phyloP scores from a whole-genome alignment of 345 rosid species.

The Excoecaria cochinchinensis region DNA sequence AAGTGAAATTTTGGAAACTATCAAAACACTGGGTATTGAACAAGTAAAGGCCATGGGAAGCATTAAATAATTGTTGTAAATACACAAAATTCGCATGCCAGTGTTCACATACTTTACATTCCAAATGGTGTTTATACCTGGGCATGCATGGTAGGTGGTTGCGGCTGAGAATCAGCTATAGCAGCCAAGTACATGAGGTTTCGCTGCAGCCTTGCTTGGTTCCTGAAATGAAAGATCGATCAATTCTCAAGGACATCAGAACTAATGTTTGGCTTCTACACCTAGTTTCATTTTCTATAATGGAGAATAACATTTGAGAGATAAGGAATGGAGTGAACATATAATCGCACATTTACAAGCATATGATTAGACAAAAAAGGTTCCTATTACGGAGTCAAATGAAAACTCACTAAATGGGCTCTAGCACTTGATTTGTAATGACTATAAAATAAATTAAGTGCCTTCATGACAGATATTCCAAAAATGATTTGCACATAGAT shows the following conservation, averaged over 20 bases:
- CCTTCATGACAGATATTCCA: too few relatives aligned
- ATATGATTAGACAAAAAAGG: not conserved
- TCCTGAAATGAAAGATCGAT: constrained; percentile 46
- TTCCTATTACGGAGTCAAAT: not conserved
- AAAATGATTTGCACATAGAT: not conserved
- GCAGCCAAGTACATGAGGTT: constrained; percentile 99
- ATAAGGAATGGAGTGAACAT: not conserved
- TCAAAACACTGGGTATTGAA: not conserved
- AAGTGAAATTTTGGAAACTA: not conserved
- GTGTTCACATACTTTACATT: not conserved
- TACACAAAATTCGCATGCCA: not conserved
- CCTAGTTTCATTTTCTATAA: not conserved
- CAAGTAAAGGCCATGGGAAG: not conserved
- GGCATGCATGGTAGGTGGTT: constrained; percentile 70
- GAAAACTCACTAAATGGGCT: too few relatives aligned
- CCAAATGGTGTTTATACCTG: constrained; percentile 50
- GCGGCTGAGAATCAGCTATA: constrained; percentile 99
- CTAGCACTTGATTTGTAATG: too few relatives aligned
- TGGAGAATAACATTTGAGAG: not conserved
- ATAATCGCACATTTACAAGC: not conserved
- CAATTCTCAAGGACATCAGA: not conserved
- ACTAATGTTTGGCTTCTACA: not conserved
- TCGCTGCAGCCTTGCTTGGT: constrained; percentile 93
- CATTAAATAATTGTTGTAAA: not conserved
- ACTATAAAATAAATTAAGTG: too few relatives aligned